Conservation (phyloP, 768 basidiomycete genomes). For the Boletellus sp. region DNA sequence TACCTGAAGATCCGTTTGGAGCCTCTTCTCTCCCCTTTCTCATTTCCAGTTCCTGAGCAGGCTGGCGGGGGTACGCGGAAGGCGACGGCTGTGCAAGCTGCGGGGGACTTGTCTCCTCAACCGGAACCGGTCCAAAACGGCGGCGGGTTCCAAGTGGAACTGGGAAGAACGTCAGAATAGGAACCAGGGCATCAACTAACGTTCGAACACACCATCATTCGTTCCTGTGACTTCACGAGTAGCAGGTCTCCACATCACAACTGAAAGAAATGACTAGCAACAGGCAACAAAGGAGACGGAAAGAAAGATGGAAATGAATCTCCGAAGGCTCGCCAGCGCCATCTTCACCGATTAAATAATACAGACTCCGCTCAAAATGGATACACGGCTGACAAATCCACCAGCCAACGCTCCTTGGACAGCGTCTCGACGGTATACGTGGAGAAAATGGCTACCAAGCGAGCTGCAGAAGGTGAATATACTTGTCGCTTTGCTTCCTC, state of each 20-base stretch:
- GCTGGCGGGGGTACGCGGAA: slow-evolving; percentile 74
- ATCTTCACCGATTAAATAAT: slow-evolving; percentile 10
- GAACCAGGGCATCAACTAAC: slow-evolving; percentile 2
- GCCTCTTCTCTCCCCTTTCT: slow-evolving; percentile 70
- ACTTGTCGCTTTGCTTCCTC: not conserved
- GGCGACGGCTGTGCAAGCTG: slow-evolving; percentile 86
- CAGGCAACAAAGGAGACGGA: slow-evolving; percentile 12
- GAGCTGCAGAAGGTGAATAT: slow-evolving; percentile 37
- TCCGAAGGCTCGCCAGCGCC: slow-evolving; percentile 22
- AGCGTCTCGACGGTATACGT: not conserved
- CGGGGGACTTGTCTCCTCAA: slow-evolving; percentile 77
- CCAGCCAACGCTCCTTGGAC: not conserved
- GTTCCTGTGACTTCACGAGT: slow-evolving; percentile 89
- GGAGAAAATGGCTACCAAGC: slow-evolving; percentile 36
- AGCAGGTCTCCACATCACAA: slow-evolving; percentile 81
- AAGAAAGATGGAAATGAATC: slow-evolving; percentile 31
- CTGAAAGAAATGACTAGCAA: slow-evolving; percentile 30
- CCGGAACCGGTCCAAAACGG: slow-evolving; percentile 85
- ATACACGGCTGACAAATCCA: slow-evolving; percentile 24
- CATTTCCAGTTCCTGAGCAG: slow-evolving; percentile 51
- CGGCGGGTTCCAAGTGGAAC: slow-evolving; percentile 85
- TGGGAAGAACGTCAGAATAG: slow-evolving; percentile 27
- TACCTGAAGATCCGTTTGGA: slow-evolving; percentile 70
- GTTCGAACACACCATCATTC: slow-evolving; percentile 72
- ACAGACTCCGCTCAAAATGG: slow-evolving; percentile 34